phyloP scores from a whole-genome alignment of 2,329 filamentous ascomycete species.

The Cladobotryum mycophilum region DNA sequence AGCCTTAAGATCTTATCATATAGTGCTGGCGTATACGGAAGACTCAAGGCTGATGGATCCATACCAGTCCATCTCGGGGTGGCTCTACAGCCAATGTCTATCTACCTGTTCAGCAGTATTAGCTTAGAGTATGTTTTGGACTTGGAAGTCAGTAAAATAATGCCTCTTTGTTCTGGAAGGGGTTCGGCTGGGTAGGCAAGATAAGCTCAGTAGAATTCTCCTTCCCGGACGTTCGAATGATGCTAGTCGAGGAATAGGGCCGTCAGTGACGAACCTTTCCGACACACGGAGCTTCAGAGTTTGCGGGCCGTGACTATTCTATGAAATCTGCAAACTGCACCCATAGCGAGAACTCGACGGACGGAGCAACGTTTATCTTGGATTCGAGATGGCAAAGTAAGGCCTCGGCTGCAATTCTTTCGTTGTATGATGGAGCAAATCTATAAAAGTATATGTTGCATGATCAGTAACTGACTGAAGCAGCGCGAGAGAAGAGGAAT shows the following conservation, averaged over 20 bases:
- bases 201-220: conserved; percentile 3
- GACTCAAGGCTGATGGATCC: conserved; percentile 2
- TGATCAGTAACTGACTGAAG: conserved; percentile 1
- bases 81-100: background rate
- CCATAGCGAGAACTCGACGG: background rate
- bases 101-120: conserved; percentile 6
- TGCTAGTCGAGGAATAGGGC: conserved; percentile 9
- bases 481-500: background rate
- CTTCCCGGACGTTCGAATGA: background rate
- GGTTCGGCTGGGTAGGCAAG: conserved; percentile 2
- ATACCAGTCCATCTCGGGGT: background rate
- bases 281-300: conserved; percentile 6
- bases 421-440: background rate
- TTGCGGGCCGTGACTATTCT: conserved; percentile 2
- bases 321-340: background rate
- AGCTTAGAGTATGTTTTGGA: background rate
- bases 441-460: background rate
- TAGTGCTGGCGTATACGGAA: conserved; percentile 7
- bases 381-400: background rate
- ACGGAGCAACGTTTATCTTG: conserved; percentile 3
- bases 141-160: conserved; percentile 9
- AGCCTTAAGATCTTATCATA: conserved; percentile 10
- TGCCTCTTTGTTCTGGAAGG: conserved; percentile 7
- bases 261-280: conserved; percentile 6
- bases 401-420: conserved; percentile 3